Conservation (phyloP, 2,329 filamentous ascomycete genomes). For the Pseudogymnoascus sp. region DNA sequence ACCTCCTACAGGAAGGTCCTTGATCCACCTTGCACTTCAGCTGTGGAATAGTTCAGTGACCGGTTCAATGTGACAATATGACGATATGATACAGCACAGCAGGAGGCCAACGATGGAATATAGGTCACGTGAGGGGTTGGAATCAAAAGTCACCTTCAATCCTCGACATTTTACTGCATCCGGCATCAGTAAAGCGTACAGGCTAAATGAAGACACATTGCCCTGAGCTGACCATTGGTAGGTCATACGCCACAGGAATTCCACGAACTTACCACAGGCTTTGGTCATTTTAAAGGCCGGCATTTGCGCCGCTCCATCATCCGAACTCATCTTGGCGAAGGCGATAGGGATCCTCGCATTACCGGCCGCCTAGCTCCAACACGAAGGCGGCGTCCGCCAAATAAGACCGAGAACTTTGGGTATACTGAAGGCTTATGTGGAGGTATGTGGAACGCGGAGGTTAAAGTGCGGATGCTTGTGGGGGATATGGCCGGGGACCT, state of each 20-base stretch:
- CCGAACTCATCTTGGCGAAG: slow-evolving; percentile 4
- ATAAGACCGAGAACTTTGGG: neutral
- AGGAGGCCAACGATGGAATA: slow-evolving; percentile 1
- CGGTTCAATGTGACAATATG: neutral
- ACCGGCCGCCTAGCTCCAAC: neutral
- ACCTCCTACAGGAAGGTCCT: slow-evolving; percentile 30
- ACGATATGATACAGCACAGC: neutral
- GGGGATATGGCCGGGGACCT: neutral
- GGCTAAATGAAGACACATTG: neutral
- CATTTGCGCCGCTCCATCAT: slow-evolving; percentile 1
- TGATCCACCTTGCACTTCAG: slow-evolving; percentile 34
- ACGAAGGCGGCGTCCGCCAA: slow-evolving; percentile 1
- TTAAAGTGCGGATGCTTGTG: neutral
- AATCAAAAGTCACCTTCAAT: slow-evolving; percentile 12
- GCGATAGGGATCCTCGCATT: neutral
- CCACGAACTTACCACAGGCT: neutral
- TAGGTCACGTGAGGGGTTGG: neutral
- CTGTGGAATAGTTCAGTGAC: slow-evolving; percentile 14
- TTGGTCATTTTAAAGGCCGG: slow-evolving; percentile 5
- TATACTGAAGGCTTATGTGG: neutral
- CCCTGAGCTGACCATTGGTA: neutral
- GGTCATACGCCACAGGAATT: neutral
- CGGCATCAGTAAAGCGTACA: neutral
- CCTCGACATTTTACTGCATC: slow-evolving; percentile 13
- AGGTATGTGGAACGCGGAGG: slow-evolving; percentile 4